Evolutionary conservation across 371 early-diverging fungal species (phyloP), one percentile per base, ranked within the genome.

Genomic region (Paraphysoderma sedebokerense): DNA sequence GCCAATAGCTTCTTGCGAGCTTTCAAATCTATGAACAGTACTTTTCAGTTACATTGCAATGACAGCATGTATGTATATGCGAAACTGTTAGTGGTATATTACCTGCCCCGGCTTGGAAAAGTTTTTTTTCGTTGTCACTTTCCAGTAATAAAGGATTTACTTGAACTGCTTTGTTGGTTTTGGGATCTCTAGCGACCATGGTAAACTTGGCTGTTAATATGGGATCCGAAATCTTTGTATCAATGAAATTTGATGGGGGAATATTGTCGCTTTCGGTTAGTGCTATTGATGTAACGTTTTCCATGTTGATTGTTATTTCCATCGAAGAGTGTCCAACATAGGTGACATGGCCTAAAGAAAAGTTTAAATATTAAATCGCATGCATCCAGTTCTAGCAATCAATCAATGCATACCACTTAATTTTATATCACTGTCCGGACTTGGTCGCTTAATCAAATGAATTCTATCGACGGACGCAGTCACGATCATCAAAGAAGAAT

Each of bases 391-490:
- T 47, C 19, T 42, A 9, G 34, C 29, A 37, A 32, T 19, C n/a
- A n/a, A n/a, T n/a, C n/a, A n/a, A n/a, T n/a, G n/a, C 26, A 42
- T 26, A 1, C 91, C 93, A 30, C 69, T 67, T 12, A 92, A 46
- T 19, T 77, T 76, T 44, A 86, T 71, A 53, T 90, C 83, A 32
- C 63, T 44, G 48, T 81, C 70, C 8, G 69, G 59, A 5, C 74
- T 69, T 28, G 85, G 65, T 6, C 67, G 67, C 29, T 72, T 54
- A 36, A 82, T 60, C 44, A 93, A 56, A 38, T 92, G 90, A 34
- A 93, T 75, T 13, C 93, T 69, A 61, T 93, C 92, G 4, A 93
- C 81, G 6, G 84, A 74, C 0, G 95, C 93, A 8, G 86, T 88
- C 13, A 90, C 91, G 48, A 90, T 77, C 2, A 79, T 78, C 45